These are phyloP conservation scores for Alternaria sp. DNA, from an alignment of 2,329 filamentous ascomycete species.

Conservation along the genomic window DNA sequence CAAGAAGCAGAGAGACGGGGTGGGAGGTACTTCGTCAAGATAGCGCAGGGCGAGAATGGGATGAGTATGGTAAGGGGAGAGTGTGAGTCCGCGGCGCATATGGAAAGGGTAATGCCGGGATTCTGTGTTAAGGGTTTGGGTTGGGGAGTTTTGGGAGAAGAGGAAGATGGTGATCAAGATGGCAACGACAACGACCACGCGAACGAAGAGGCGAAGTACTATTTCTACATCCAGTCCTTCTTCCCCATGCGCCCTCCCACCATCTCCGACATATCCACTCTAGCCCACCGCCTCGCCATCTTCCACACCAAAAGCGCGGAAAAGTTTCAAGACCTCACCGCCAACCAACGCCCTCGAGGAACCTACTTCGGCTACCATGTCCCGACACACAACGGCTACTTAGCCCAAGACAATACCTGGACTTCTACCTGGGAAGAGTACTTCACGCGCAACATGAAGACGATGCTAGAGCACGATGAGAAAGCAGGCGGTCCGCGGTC, in stretches of 20 bases:
- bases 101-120: too few relatives aligned
- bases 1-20: neutral
- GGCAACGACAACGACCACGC: too few relatives aligned
- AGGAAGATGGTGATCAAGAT: too few relatives aligned
- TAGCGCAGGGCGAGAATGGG: neutral
- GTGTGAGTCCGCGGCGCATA: accelerated
- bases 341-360: too few relatives aligned
- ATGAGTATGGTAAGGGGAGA: neutral
- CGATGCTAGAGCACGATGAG: neutral
- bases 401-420: neutral
- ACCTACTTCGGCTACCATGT: neutral
- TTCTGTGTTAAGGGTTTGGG: too few relatives aligned
- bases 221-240: too few relatives aligned
- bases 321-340: too few relatives aligned
- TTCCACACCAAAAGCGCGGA: neutral
- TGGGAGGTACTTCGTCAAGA: neutral
- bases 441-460: neutral
- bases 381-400: neutral
- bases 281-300: neutral
- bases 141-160: too few relatives aligned
- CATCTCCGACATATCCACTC: neutral
- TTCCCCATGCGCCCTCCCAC: neutral
- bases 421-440: neutral
- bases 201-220: too few relatives aligned
- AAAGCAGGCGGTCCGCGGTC: neutral